Percentiles rank a stretch among this genome's conserved stretches.
Evolutionary conservation across 116 monocot genomes (phyloP).

Genomic region (Posidonia oceanica): DNA sequence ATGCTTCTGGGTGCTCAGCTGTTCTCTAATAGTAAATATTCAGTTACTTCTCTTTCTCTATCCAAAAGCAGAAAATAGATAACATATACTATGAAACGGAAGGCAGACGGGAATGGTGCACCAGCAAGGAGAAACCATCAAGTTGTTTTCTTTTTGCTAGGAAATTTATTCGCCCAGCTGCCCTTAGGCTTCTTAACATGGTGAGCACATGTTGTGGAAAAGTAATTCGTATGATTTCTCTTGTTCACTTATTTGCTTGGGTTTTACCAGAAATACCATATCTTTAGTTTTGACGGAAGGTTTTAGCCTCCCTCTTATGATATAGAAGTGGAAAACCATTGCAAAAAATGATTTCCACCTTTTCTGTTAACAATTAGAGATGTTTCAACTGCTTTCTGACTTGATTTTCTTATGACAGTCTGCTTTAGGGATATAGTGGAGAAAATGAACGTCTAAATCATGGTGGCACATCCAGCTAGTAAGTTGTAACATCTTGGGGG

Average conservation of each 20-base stretch:
- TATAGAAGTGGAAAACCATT: neutral
- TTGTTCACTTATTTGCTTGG: neutral
- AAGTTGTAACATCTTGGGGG: too few species aligned
- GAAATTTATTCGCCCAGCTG: slow-evolving; percentile 83
- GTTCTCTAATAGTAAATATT: neutral
- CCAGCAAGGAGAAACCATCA: slow-evolving; percentile 54
- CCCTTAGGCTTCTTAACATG: slow-evolving; percentile 53
- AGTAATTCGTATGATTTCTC: neutral
- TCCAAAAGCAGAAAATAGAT: slow-evolving; percentile 46
- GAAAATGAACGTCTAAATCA: neutral
- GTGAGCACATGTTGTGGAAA: slow-evolving; percentile 20
- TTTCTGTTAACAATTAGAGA: neutral
- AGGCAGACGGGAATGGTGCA: slow-evolving; percentile 88
- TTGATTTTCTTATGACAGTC: slow-evolving; percentile 5
- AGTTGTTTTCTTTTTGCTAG: slow-evolving; percentile 91
- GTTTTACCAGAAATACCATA: neutral
- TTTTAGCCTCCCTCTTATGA: neutral
- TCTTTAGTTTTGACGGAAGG: neutral
- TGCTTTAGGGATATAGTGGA: neutral
- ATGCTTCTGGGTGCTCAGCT: too few species aligned
- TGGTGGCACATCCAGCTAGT: too few species aligned
- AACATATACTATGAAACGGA: slow-evolving; percentile 89
- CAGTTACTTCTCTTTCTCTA: neutral
- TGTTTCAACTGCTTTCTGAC: neutral
- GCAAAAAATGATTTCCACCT: neutral